These are phyloP conservation scores for Pseudogymnoascus verrucosus DNA, from an alignment of 2,329 filamentous ascomycete genomes.

Conservation along the genomic window DNA sequence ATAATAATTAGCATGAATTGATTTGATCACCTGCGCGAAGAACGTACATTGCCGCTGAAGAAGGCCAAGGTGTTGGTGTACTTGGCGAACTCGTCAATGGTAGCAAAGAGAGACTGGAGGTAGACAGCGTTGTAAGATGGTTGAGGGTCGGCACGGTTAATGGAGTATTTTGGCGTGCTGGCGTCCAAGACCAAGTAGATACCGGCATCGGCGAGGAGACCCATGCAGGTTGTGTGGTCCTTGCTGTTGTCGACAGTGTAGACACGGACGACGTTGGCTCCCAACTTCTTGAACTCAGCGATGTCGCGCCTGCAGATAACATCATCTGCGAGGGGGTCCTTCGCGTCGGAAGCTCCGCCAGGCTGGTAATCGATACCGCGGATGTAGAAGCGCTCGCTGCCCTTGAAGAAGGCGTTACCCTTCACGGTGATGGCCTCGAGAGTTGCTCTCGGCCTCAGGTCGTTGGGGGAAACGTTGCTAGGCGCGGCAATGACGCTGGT, in stretches of 20 bases:
- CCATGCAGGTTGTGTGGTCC: conserved; percentile 81
- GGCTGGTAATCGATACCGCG: conserved; percentile 94
- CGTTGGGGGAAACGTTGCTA: neutral
- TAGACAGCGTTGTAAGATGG: conserved; percentile 73
- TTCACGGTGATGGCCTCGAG: conserved; percentile 4
- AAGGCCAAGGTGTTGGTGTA: conserved; percentile 94
- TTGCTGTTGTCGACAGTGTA: conserved; percentile 83
- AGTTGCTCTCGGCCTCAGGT: neutral
- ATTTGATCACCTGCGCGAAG: neutral
- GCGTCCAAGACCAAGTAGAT: conserved; percentile 96
- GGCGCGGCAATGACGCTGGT: neutral
- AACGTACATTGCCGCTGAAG: conserved; percentile 74
- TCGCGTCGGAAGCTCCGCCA: conserved; percentile 51
- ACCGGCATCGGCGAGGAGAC: conserved; percentile 68
- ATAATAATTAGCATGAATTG: neutral
- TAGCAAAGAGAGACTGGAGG: conserved; percentile 71
- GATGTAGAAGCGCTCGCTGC: conserved; percentile 59
- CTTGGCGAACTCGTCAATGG: conserved; percentile 71
- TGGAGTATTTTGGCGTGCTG: conserved; percentile 70
- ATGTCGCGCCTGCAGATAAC: conserved; percentile 75
- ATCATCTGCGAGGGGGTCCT: conserved; percentile 72
- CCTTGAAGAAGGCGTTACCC: conserved; percentile 6
- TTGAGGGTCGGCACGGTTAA: conserved; percentile 60
- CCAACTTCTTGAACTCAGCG: conserved; percentile 66
- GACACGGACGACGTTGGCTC: conserved; percentile 89